phyloP scores from a whole-genome alignment of 768 basidiomycete species.

The Termitomyces sp. region DNA sequence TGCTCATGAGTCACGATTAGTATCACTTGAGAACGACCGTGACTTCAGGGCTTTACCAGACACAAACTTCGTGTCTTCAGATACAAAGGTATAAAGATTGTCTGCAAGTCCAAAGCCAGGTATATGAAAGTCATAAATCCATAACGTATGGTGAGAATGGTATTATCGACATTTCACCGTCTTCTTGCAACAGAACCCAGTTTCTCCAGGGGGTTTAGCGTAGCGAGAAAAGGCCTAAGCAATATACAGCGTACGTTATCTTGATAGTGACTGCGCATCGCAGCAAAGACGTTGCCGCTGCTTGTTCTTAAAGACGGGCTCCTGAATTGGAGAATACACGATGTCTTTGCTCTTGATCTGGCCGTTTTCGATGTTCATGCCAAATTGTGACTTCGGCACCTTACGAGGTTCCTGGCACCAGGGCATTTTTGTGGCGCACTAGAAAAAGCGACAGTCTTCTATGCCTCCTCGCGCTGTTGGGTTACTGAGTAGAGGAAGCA shows the following conservation, averaged over 20 bases:
- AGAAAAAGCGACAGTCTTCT: neutral
- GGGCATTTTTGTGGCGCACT: neutral
- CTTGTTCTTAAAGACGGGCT: constrained; percentile 49
- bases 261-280: constrained; percentile 59
- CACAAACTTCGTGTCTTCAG: neutral
- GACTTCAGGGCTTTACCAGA: neutral
- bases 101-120: neutral
- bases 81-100: neutral
- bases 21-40: neutral
- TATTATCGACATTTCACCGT: constrained; percentile 14
- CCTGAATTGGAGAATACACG: constrained; percentile 32
- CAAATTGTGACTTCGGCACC: neutral
- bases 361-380: constrained; percentile 21
- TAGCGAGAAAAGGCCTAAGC: neutral
- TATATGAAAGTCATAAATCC: neutral
- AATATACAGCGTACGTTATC: constrained; percentile 38
- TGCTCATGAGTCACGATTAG: no score
- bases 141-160: no score
- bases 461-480: constrained; percentile 2
- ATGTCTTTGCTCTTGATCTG: no score
- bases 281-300: constrained; percentile 22
- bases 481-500: neutral
- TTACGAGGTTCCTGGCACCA: neutral
- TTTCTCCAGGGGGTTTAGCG: no score
- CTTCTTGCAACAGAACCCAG: no score